These are phyloP conservation scores for Mrakia gelida DNA, from an alignment of 768 basidiomycete genomes.

Conservation along the genomic window DNA sequence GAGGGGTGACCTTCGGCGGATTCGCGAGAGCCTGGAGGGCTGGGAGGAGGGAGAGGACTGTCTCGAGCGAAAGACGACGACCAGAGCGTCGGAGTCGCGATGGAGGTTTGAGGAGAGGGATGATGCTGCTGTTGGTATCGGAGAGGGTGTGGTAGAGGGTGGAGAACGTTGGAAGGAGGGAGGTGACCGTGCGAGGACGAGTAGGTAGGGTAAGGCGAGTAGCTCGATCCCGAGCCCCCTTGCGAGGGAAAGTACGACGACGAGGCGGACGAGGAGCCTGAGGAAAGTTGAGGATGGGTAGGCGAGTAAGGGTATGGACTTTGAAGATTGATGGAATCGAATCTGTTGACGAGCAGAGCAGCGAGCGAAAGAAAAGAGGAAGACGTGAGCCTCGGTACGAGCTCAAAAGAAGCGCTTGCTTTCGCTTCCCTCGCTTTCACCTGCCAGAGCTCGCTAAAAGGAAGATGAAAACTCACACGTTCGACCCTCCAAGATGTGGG, in stretches of 20 bases:
- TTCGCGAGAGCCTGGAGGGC: not conserved
- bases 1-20: not conserved
- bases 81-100: not conserved
- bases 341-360: not conserved
- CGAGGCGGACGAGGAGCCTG: not conserved
- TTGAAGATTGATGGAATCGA: constrained; percentile 1
- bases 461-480: not conserved
- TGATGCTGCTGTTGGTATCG: not conserved
- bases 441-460: not conserved
- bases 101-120: not conserved
- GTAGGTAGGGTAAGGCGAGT: not conserved
- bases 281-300: not conserved
- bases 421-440: not conserved
- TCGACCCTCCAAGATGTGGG: not conserved
- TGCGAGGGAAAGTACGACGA: constrained; percentile 8
- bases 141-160: constrained; percentile 9
- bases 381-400: not conserved
- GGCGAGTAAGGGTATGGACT: constrained; percentile 5
- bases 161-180: constrained; percentile 7
- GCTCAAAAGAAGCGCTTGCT: not conserved
- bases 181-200: not conserved
- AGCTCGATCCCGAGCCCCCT: not conserved
- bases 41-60: not conserved
- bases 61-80: not conserved
- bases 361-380: not conserved